Evolutionary conservation across 2,329 filamentous ascomycete genomes (phyloP), one percentile per base, ranked within the genome.

Genomic region (Cephalotrichum gorgonifer): DNA sequence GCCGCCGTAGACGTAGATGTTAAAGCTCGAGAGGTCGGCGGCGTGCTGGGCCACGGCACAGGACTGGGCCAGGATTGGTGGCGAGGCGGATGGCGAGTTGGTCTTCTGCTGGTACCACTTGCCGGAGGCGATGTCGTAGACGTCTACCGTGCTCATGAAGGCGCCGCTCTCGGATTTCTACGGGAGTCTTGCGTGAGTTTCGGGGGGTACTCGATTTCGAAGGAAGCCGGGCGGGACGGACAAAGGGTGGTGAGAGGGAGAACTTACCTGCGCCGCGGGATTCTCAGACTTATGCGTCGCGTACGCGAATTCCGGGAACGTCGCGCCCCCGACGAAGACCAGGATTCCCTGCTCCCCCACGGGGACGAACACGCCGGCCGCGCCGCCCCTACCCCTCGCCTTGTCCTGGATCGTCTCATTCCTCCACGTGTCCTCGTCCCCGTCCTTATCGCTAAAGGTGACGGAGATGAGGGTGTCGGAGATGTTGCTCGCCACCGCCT

Each of bases 1-100:
- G 0, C 88, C 88, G 15, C 86, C 88, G 56, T 88, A 93, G 67
- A 87, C 88, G 69, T 91, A 90, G 45, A 94, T 82, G 60, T 90
- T 89, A 64, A 84, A 86, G 51, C 83, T 88, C 11, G 84, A 86
- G 30, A 72, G 73, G 59, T 89, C 86, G 42, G 79, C 71, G 14
- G 86, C 82, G 0, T 79, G 71, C n/a, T 79, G 85, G 2, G 88
- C 79, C 0, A 88, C 83, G 3, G 86, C 83, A 58, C 88, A 93
- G 60, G 84, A 73, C 73, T 85, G 62, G 65, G 85, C 60, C 64
- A 76, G 62, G 68, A 79, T 67, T 0, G 80, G 77, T 0, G 76
- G 78, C 1, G 72, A 70, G 2, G 77, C 79, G 26, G 41, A 22
- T 12, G 27, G 12, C 15, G 30, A 46, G 3, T 70, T 72, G 0